Evolutionary conservation across 768 basidiomycete species (phyloP), one percentile per base, ranked within the genome.

Genomic region (Gloeostereum incarnatum): DNA sequence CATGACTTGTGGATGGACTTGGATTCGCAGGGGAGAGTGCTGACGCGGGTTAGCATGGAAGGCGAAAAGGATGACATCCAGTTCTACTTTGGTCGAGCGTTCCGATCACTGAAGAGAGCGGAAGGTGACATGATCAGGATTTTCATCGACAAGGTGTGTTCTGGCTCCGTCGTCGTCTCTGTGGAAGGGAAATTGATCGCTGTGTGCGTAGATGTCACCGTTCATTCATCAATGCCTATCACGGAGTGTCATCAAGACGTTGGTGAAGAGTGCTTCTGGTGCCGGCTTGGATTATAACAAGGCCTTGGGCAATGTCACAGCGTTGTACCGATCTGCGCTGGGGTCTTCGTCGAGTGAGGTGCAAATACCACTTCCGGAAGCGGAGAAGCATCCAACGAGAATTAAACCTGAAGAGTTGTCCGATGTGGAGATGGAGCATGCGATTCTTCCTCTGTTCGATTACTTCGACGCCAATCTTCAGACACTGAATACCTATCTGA

Each of bases 31-130:
- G 92, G 96, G 4, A 75, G 90, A 23, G 71, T 97, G 35, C 62
- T 96, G 25, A 65, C 96, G 22, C 75, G 96, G 14, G 73, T 98
- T 41, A 93, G 90, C 53, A 96, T 98, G 92, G 96, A 99, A 53
- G 92, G 93, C 38, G 96, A 98, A 69, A 92, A 94, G 60, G 92
- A 96, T 49, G 96, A 99, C 55, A 88, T 91, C 6, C 87, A 87
- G 48, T 99, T 96, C 66, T 93, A 86, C 67, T 99, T 98, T 51
- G 96, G 96, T 19, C 73, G 92, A 22, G 94, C 83, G 3, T 99
- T 99, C 71, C 71, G 94, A 32, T 89, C 81, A 26, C 57, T 99
- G 48, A 97, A 97, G 61, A 68, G 92, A 22, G 88, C 91, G 0
- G 91, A 98, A 54, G 79, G 74, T 17, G 94, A 99, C 51, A 97